Evolutionary conservation across 306 rosid species (phyloP).

Genomic region (Cicer chorassanicum): DNA sequence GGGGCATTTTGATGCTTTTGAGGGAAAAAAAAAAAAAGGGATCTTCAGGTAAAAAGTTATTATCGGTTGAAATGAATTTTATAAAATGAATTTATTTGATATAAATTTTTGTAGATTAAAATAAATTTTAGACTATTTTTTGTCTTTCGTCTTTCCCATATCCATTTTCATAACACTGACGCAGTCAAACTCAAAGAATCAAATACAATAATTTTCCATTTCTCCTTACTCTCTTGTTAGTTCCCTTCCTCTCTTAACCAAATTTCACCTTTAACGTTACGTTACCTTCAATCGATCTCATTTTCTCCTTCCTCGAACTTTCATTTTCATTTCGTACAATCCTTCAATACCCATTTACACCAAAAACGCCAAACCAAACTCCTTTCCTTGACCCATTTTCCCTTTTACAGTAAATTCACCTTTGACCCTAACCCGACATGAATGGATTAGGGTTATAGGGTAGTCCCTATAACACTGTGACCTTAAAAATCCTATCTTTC

Average conservation of each 20-base stretch:
- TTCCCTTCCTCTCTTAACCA: background rate
- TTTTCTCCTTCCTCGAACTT: slow-evolving; percentile 49
- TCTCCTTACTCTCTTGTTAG: background rate
- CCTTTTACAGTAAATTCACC: background rate
- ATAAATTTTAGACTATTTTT: too few species aligned
- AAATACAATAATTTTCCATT: background rate
- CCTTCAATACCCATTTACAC: slow-evolving; percentile 32
- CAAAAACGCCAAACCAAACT: slow-evolving; percentile 20
- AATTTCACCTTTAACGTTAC: slow-evolving; percentile 8
- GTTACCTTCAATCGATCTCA: slow-evolving; percentile 36
- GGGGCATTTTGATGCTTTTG: too few species aligned
- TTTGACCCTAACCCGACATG: slow-evolving; percentile 30
- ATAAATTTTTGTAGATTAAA: too few species aligned
- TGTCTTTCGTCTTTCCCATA: background rate
- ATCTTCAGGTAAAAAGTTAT: too few species aligned
- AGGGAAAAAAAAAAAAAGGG: too few species aligned
- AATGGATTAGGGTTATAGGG: slow-evolving; percentile 27
- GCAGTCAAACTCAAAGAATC: slow-evolving; percentile 9
- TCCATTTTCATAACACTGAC: background rate
- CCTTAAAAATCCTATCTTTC: too few species aligned
- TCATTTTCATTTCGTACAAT: slow-evolving; percentile 25
- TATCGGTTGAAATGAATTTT: too few species aligned
- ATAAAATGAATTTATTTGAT: too few species aligned
- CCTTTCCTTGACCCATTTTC: slow-evolving; percentile 24
- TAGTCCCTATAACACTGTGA: background rate